Evolutionary conservation across 2,329 filamentous ascomycete genomes (phyloP), one percentile per base, ranked within the genome.

Genomic region (Daldinia eschscholtzii): DNA sequence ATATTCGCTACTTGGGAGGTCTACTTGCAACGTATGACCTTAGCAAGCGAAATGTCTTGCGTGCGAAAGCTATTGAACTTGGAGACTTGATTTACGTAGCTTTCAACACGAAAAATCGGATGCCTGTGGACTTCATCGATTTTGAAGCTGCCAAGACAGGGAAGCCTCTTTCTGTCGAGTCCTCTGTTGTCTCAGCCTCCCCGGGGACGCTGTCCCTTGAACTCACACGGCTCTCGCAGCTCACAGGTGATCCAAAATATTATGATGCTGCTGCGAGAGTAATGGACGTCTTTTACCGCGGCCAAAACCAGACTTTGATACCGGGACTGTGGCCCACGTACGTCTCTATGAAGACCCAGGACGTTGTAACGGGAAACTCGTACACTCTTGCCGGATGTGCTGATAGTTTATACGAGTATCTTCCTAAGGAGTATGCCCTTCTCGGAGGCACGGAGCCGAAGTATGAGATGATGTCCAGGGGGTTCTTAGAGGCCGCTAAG

Each of bases 291-390:
- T 86, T 94, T 68, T 85, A 91, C 67, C 80, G 83, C 3, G 86
- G 86, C 61, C 92, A 95, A 80, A 86, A 87, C 69, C 80, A 84
- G 15, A 94, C 92, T 0, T 83, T 80, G 15, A 78, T 94, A 1
- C 92, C 92, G 0, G 92, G 93, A 0, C 82, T 94, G 76, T 94
- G 92, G 91, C 92, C 92, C 1, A 84, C 87, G 63, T 83, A 81
- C 65, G 80, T 94, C 10, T 90, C 91, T 71, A 89, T 77, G 88
- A 84, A 71, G 81, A 83, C 28, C 84, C 85, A 77, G 79, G 85
- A 81, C 76, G 81, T 82, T 53, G 63, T 75, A 4, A 35, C 59
- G 9, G 80, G 77, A 4, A 68, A 66, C 48, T 57, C 74, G 68
- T 82, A 80, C 68, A 81, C 79, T 5, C 76, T 82, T 9, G 79